These are phyloP conservation scores for Populus pruinosa DNA, from an alignment of 345 rosid genomes.

Conservation along the genomic window DNA sequence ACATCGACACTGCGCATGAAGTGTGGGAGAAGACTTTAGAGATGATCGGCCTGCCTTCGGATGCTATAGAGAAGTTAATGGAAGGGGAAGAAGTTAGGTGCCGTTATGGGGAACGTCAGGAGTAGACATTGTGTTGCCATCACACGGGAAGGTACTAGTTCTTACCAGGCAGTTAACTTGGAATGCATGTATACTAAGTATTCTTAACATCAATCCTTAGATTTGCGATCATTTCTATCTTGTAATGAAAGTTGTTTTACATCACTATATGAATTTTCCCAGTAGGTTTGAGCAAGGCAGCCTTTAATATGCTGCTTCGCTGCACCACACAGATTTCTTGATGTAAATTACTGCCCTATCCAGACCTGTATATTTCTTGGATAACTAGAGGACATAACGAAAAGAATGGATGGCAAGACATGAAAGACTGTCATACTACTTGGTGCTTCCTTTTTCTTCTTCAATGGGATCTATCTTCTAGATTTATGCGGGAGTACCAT, in stretches of 20 bases:
- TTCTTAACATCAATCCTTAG: not conserved
- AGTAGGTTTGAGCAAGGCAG: no score
- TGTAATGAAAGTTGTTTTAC: not conserved
- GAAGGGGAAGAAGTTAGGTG: constrained; percentile 60
- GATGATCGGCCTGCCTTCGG: constrained; percentile 73
- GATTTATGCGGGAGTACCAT: no score
- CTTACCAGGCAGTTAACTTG: not conserved
- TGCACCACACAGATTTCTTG: no score
- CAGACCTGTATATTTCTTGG: no score
- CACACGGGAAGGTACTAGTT: not conserved
- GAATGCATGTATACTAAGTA: not conserved
- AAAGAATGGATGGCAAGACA: no score
- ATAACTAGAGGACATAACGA: no score
- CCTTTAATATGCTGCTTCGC: no score
- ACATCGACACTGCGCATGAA: constrained; percentile 50
- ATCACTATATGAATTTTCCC: not conserved
- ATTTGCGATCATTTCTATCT: not conserved
- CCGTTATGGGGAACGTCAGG: constrained; percentile 10
- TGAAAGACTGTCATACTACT: no score
- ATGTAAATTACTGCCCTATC: no score
- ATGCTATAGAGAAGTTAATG: constrained; percentile 71
- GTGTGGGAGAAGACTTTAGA: constrained; percentile 94
- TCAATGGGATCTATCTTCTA: no score
- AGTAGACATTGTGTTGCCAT: not conserved
- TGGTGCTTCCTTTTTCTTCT: no score